These are phyloP conservation scores for Salix suchowensis DNA, from an alignment of 345 rosid genomes.

Conservation along the genomic window DNA sequence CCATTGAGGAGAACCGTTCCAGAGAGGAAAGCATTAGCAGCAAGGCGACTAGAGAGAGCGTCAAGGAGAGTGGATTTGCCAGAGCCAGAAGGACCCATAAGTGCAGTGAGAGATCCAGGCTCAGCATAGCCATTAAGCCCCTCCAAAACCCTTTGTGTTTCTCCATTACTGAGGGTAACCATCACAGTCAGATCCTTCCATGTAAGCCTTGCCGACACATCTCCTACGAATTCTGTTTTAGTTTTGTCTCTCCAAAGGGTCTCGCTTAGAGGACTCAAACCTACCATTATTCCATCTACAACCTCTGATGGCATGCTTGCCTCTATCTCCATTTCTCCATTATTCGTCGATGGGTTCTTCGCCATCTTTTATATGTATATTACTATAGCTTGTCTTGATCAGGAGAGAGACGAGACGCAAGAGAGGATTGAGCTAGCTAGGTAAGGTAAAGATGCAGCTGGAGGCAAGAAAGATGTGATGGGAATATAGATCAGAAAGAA, in stretches of 20 bases:
- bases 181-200: slow-evolving; percentile 92
- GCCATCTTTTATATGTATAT: neutral
- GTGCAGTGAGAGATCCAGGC: slow-evolving; percentile 77
- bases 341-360: slow-evolving; percentile 12
- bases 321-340: slow-evolving; percentile 64
- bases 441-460: neutral
- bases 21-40: slow-evolving; percentile 82
- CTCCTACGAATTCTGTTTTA: slow-evolving; percentile 56
- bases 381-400: neutral
- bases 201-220: slow-evolving; percentile 78
- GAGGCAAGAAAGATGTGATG: slow-evolving; percentile 14
- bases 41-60: slow-evolving; percentile 83
- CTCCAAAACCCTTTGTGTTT: slow-evolving; percentile 68
- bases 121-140: slow-evolving; percentile 86
- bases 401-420: neutral
- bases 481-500: neutral
- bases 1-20: slow-evolving; percentile 88
- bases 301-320: slow-evolving; percentile 40
- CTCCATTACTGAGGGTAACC: slow-evolving; percentile 64
- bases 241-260: slow-evolving; percentile 65
- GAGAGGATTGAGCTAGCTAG: too few species aligned
- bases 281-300: slow-evolving; percentile 41
- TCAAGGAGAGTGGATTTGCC: slow-evolving; percentile 94
- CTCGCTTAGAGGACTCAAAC: slow-evolving; percentile 74
- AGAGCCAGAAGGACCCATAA: slow-evolving; percentile 97